A percentile compares a stretch with the other conserved stretches of the same genome.
These are phyloP conservation scores for Catharanthus roseus DNA, from an alignment of 257 asterid genomes.

Conservation along the genomic window DNA sequence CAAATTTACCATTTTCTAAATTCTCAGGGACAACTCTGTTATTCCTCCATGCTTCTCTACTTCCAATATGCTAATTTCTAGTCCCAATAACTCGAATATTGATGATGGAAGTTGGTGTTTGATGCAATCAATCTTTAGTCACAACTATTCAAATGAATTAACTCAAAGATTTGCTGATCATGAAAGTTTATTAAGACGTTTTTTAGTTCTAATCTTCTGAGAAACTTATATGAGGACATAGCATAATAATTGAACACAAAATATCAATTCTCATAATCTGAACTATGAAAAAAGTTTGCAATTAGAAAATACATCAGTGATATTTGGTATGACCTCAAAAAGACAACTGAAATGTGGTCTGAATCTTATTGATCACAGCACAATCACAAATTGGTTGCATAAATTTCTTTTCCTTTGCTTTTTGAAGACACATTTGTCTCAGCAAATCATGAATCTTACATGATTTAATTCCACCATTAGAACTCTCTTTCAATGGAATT, in stretches of 20 bases:
- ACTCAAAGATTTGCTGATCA: not conserved
- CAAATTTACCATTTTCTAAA: no score
- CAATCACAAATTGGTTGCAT: not conserved
- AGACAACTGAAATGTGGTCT: no score
- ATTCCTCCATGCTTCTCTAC: not conserved
- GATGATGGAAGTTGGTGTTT: not conserved
- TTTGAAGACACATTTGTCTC: conserved; percentile 7
- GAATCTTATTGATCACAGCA: no score
- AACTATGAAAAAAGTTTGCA: not conserved
- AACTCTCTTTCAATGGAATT: not conserved
- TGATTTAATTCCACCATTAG: conserved; percentile 7
- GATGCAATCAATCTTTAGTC: not conserved
- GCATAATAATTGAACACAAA: not conserved
- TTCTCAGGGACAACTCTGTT: not conserved
- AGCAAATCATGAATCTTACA: conserved; percentile 13
- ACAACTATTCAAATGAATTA: conserved; percentile 3
- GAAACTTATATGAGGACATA: not conserved
- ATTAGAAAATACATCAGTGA: not conserved
- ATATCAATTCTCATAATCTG: no score
- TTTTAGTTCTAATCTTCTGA: not conserved
- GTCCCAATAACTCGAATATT: not conserved
- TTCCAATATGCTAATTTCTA: conserved; percentile 3
- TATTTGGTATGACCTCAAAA: no score
- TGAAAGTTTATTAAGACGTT: not conserved
- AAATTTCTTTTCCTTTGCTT: conserved; percentile 5